phyloP scores from a whole-genome alignment of 352 stramenopile species.

The Hyaloperonospora arabidopsidis region DNA sequence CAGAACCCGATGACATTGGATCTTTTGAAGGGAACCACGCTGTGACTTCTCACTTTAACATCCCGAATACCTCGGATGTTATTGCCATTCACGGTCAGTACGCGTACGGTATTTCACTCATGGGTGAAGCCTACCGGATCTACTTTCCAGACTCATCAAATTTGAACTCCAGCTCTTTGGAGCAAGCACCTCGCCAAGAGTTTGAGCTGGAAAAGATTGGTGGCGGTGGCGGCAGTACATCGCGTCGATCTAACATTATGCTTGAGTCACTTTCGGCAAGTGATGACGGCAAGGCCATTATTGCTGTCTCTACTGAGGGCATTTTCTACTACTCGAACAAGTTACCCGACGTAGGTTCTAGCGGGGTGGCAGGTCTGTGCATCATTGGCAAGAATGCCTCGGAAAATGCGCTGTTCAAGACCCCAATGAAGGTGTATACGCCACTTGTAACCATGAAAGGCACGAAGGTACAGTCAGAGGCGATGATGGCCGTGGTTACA shows the following conservation, averaged over 20 bases:
- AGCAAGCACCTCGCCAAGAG: constrained; percentile 30
- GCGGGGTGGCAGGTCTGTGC: constrained; percentile 23
- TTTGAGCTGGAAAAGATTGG: constrained; percentile 69
- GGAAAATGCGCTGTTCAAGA: constrained; percentile 53
- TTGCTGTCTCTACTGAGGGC: constrained; percentile 57
- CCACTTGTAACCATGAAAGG: constrained; percentile 17
- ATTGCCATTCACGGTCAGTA: constrained; percentile 47
- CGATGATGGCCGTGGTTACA: constrained; percentile 66
- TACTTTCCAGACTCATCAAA: constrained; percentile 32
- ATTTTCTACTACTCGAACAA: constrained; percentile 72
- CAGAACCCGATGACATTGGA: constrained; percentile 22
- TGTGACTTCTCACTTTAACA: constrained; percentile 47
- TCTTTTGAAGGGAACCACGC: constrained; percentile 24
- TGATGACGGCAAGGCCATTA: constrained; percentile 49
- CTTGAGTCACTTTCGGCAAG: constrained; percentile 60
- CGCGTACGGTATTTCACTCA: constrained; percentile 58
- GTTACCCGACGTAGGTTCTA: constrained; percentile 21
- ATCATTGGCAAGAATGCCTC: constrained; percentile 71
- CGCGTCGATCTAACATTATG: constrained; percentile 58
- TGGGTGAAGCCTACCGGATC: constrained; percentile 60
- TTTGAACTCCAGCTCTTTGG: constrained; percentile 12
- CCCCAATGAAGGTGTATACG: constrained; percentile 67
- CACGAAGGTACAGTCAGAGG: constrained; percentile 18
- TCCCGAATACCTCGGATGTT: constrained; percentile 57
- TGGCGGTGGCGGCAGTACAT: constrained; percentile 47